Evolutionary conservation across 306 rosid genomes (phyloP).

Genomic region (Mucuna pruriens): DNA sequence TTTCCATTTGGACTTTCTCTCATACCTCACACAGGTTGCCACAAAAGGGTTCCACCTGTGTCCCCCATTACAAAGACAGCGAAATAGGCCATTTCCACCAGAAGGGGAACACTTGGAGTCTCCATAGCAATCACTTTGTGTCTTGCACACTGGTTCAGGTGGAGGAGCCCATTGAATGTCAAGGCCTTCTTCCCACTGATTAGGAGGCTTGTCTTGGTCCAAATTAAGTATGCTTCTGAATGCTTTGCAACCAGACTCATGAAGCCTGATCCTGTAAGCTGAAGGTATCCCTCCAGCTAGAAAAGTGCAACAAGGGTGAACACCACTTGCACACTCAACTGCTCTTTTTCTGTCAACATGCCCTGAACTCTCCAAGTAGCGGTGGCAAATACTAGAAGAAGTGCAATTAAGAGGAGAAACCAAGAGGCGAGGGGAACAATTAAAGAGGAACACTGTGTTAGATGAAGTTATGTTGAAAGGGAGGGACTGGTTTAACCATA

Average conservation of each 20-base stretch:
- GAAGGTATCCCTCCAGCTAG: constrained; percentile 86
- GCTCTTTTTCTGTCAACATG: constrained; percentile 57
- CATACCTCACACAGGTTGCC: constrained; percentile 58
- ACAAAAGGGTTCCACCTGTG: constrained; percentile 70
- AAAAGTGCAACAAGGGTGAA: constrained; percentile 90
- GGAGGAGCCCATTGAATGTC: constrained; percentile 93
- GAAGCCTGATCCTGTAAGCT: constrained; percentile 90
- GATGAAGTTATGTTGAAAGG: constrained; percentile 88
- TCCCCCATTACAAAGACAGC: constrained; percentile 70
- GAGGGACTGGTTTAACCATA: constrained; percentile 87
- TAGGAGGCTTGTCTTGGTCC: constrained; percentile 59
- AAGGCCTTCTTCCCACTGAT: constrained; percentile 86
- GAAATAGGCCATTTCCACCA: constrained; percentile 34
- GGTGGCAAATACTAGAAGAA: constrained; percentile 82
- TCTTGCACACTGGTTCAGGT: constrained; percentile 69
- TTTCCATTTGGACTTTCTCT: constrained; percentile 46
- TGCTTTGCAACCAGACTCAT: constrained; percentile 84
- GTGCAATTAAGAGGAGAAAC: constrained; percentile 95
- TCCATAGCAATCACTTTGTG: constrained; percentile 67
- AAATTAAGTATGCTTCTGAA: constrained; percentile 83
- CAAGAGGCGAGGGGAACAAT: constrained; percentile 87
- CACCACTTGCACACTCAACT: constrained; percentile 58
- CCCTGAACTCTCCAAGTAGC: constrained; percentile 71
- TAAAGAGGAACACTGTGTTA: constrained; percentile 78
- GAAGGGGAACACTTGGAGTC: constrained; percentile 60